Base-by-base conservation (phyloP, 73 alveolate genomes). In the Blepharisma stoltei region DNA sequence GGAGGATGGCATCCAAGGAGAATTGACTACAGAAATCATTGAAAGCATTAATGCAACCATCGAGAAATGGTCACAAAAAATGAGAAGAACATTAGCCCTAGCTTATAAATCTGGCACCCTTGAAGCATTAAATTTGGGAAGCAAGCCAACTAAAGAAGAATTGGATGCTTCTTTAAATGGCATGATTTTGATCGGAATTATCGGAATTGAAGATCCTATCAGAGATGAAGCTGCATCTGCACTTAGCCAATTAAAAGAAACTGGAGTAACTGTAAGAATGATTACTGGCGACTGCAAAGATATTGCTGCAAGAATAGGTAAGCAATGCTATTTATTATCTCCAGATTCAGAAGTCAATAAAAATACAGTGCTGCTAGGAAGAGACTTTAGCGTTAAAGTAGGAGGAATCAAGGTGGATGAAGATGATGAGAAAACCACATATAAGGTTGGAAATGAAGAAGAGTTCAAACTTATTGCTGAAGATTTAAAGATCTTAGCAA, bases 231-330 rank as follows among this genome's bases (percentile, higher is more conserved):
- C 92, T 9, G 89, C 95, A 54, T 76, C 54, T 1, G 95, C 99
- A 9, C 96, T 95, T 18, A 71, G 76, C 54, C 38, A 81, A 43
- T 88, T 97, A 76, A 88, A 89, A 66, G 44, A 69, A 47, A 96
- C 97, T 6, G 97, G 97, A 21, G 88, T 95, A 7, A 85, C 55
- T 8, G 98, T 95, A 6, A 85, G 97, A 55, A 95, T 95, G 98
- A 97, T 95, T 14, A 93, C 99, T 25, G 98, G 99, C 47, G 99
- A 95, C 77, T 93, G 89, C 83, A 79, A 86, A 67, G 83, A 83
- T 7, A 95, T 98, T 70, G 97, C 99, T 27, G 84, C 85, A 66
- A 92, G 97, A 9, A 93, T 95, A 23, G 99, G 98, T 45, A 86
- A 82, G 80, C 97, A 93, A 60, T 93, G 98, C 68, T 79, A 86